phyloP scores from a whole-genome alignment of 192 early-diverging fungal genomes.

The Umbelopsis sp. region DNA sequence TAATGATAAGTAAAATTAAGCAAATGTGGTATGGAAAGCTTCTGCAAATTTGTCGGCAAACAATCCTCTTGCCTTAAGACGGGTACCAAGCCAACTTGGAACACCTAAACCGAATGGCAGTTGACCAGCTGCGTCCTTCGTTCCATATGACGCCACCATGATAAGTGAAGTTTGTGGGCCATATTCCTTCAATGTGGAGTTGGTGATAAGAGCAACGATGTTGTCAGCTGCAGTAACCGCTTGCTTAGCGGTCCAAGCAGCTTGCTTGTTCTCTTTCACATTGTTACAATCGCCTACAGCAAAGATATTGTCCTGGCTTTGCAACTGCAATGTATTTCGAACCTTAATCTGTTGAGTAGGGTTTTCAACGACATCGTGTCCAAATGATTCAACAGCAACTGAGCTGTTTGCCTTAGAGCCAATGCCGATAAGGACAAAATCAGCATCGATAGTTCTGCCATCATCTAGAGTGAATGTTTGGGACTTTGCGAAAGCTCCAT shows the following conservation, averaged over 20 bases:
- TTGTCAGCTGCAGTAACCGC: constrained; percentile 25
- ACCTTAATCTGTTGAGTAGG: constrained; percentile 31
- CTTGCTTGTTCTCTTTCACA: constrained; percentile 41
- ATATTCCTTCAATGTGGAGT: constrained; percentile 29
- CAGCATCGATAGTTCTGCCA: constrained; percentile 26
- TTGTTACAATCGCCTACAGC: constrained; percentile 44
- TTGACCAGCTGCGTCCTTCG: background rate
- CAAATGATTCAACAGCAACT: constrained; percentile 5
- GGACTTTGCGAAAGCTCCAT: constrained; percentile 6
- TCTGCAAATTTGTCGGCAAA: background rate
- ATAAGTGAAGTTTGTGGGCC: constrained; percentile 27
- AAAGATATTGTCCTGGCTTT: constrained; percentile 27
- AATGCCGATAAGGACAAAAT: constrained; percentile 40
- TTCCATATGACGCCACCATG: constrained; percentile 29
- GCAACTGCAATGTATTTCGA: constrained; percentile 20
- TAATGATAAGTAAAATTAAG: background rate
- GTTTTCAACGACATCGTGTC: constrained; percentile 27
- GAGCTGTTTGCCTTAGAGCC: constrained; percentile 22
- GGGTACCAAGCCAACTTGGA: constrained; percentile 1
- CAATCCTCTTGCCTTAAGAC: background rate
- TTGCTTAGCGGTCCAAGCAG: constrained; percentile 29
- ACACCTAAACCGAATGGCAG: constrained; percentile 9
- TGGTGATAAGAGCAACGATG: constrained; percentile 21
- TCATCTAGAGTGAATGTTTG: constrained; percentile 19
- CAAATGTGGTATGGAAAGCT: background rate